These are phyloP conservation scores for Heterobasidion occidentale DNA, from an alignment of 1,284 basidiomycete species.

Conservation along the genomic window DNA sequence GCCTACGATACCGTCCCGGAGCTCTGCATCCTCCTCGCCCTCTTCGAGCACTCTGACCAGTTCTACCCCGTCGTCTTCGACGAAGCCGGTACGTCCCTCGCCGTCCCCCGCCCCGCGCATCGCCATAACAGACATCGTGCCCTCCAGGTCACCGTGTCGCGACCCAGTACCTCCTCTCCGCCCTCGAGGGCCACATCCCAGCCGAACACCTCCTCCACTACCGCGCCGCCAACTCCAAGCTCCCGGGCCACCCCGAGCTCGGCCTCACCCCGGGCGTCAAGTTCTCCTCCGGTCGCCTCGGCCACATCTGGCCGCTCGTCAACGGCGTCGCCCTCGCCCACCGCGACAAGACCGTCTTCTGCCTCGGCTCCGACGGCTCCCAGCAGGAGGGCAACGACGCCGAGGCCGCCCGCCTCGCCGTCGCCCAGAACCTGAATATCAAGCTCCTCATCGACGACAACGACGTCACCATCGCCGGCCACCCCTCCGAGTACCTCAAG, in stretches of 20 bases:
- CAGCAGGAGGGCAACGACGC: conserved; percentile 88
- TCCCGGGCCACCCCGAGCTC: conserved; percentile 81
- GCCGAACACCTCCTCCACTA: conserved; percentile 75
- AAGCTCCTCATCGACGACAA: conserved; percentile 85
- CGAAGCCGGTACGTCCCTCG: conserved; percentile 53
- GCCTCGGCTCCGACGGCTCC: conserved; percentile 80
- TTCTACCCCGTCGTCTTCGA: conserved; percentile 67
- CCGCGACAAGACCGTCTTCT: conserved; percentile 68
- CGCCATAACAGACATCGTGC: neutral
- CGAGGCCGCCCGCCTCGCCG: conserved; percentile 79
- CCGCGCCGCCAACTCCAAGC: conserved; percentile 75
- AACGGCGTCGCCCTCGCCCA: conserved; percentile 79
- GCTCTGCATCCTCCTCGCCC: conserved; percentile 63
- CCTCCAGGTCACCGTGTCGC: conserved; percentile 74
- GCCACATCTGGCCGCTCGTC: conserved; percentile 78
- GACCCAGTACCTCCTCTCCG: conserved; percentile 76
- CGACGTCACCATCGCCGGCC: conserved; percentile 81
- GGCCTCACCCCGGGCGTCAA: conserved; percentile 82
- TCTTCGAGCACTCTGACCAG: conserved; percentile 59
- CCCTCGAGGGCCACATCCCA: conserved; percentile 64
- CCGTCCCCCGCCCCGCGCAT: neutral
- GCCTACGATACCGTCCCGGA: conserved; percentile 83
- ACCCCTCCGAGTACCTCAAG: conserved; percentile 77
- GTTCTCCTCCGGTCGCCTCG: conserved; percentile 80
- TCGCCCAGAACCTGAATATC: conserved; percentile 73